Conservation (phyloP, 2,329 filamentous ascomycete genomes). For the Fusarium mexicanum region DNA sequence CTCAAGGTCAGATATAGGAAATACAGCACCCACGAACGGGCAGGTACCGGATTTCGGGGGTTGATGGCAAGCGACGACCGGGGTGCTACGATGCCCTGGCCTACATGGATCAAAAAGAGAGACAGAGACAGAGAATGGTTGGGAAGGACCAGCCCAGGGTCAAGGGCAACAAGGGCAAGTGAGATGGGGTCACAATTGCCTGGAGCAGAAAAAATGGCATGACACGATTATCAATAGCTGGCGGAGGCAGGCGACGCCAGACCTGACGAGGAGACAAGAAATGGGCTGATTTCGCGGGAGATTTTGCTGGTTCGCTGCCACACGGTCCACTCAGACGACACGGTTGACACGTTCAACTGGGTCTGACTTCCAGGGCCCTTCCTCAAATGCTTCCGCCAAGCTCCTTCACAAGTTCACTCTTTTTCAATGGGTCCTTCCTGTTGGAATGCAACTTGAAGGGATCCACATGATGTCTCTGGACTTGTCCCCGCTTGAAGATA, state of each 20-base stretch:
- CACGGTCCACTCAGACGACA: conserved; percentile 34
- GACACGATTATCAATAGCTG: conserved; percentile 47
- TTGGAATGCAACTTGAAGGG: conserved; percentile 24
- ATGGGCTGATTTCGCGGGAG: conserved; percentile 50
- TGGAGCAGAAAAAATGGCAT: conserved; percentile 47
- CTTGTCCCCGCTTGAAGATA: conserved; percentile 9
- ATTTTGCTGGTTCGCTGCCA: conserved; percentile 43
- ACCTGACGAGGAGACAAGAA: conserved; percentile 48
- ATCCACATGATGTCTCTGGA: conserved; percentile 22
- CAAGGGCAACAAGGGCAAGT: conserved; percentile 27
- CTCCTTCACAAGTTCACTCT: not conserved
- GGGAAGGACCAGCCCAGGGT: conserved; percentile 21
- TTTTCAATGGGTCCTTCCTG: conserved; percentile 28
- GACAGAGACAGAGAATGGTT: conserved; percentile 17
- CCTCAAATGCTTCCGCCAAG: not conserved
- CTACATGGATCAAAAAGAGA: conserved; percentile 16
- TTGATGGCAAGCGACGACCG: conserved; percentile 37
- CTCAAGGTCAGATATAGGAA: conserved; percentile 40
- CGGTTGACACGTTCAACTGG: conserved; percentile 34
- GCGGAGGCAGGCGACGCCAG: conserved; percentile 45
- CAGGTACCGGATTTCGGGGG: conserved; percentile 34
- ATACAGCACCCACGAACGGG: conserved; percentile 29
- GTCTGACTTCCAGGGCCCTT: conserved; percentile 27
- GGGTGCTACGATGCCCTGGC: conserved; percentile 24
- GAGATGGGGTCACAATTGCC: conserved; percentile 38